Evolutionary conservation across 495 filamentous ascomycete species (phyloP), one percentile per base, ranked within the genome.

Genomic region (Hypoxylon cercidicola): DNA sequence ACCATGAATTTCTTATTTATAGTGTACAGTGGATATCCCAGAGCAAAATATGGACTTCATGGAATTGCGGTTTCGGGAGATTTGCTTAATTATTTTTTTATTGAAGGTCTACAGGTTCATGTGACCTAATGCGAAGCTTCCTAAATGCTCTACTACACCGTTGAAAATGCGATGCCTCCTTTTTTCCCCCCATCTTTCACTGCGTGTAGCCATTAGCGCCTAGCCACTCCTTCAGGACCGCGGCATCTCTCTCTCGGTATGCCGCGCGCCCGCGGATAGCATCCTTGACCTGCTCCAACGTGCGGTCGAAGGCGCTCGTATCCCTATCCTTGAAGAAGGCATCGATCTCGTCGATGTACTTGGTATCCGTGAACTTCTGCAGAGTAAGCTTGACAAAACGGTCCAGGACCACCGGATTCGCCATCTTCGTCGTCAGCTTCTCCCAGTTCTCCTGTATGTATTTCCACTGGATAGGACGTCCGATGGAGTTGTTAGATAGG

Each of bases 351-450:
- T 84, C 78, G 59, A 88, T 84, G n/a, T 86, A 81, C 66, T 84
- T 82, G 19, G 81, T 76, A 66, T 89, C 88, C 0, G 89, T 83
- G 73, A 97, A 97, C 71, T 90, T 90, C 47, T 84, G 82, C 60
- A 99, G 80, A 18, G 86, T 87, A 65, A 88, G 81, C 62, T 89
- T 87, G 64, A 99, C 72, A 76, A 96, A 95, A 18, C 93, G 87
- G 77, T 97, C 93, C 49, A 97, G 79, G 20, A 97, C 86, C 25
- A 97, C 89, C 60, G 91, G 88, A 77, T 96, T 97, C 1, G 60
- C 89, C 47, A 97, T 81, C 68, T 87, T 88, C 48, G 81, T 77
- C 34, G 85, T 80, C 15, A 97, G 81, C 39, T 78, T 76, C 9
- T 80, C 78, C 90, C 93, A 99, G 77, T 96, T 85, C 6, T 85